These are phyloP conservation scores for Penicillium olsonii DNA, from an alignment of 2,329 filamentous ascomycete genomes.

Conservation along the genomic window DNA sequence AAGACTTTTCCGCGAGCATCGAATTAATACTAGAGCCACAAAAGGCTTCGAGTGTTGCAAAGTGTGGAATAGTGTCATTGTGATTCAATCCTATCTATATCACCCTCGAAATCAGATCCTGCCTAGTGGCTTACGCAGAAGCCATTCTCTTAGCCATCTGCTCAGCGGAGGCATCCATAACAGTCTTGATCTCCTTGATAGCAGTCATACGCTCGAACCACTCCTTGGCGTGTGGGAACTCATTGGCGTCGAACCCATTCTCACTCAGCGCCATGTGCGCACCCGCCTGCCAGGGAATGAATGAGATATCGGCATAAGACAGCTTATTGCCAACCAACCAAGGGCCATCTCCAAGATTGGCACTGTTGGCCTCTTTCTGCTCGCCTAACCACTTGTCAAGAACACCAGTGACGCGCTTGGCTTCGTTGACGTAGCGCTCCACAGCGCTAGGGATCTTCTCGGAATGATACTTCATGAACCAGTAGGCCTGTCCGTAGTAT, in stretches of 20 bases:
- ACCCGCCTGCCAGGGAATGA: constrained; percentile 35
- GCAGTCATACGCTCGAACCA: constrained; percentile 20
- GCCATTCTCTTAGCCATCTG: background rate
- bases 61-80: too few species aligned
- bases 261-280: background rate
- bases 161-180: constrained; percentile 1
- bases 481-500: constrained; percentile 51
- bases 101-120: background rate
- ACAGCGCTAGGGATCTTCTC: constrained; percentile 45
- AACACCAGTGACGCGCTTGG: constrained; percentile 45
- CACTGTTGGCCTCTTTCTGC: constrained; percentile 10
- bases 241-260: constrained; percentile 6
- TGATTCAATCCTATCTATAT: background rate
- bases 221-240: constrained; percentile 12
- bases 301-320: constrained; percentile 45
- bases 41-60: too few species aligned
- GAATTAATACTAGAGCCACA: too few species aligned
- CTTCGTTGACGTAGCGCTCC: constrained; percentile 46
- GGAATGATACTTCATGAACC: constrained; percentile 44
- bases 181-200: constrained; percentile 3
- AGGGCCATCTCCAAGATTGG: constrained; percentile 5
- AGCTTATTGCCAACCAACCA: constrained; percentile 47
- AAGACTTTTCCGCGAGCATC: too few species aligned
- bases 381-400: constrained; percentile 42
- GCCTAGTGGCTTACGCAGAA: background rate